Evolutionary conservation across 2,329 filamentous ascomycete genomes (phyloP), one percentile per base, ranked within the genome.

Genomic region (Tolypocladium nubicola): DNA sequence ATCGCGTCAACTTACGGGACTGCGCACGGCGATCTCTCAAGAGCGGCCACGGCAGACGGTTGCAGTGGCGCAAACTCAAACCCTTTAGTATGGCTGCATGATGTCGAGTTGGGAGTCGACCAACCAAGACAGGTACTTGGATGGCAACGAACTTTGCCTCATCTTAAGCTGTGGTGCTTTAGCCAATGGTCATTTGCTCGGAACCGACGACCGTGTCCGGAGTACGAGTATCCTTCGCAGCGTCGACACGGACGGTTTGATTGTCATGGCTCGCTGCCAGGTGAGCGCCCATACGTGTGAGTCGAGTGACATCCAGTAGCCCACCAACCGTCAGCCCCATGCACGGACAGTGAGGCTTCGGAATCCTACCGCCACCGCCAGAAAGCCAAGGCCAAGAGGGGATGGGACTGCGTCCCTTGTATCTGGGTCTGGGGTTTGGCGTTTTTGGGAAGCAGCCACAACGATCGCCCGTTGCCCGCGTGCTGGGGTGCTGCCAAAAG

Each of bases 311-410:
- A 37, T 53, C 38, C 52, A 43, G 56, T 50, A 58, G 61, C 58
- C 58, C 62, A 62, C 65, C 54, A 60, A 59, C 57, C 52, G 49
- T 58, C 57, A 59, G 56, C 61, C 52, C 59, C 58, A 57, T 47
- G 56, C 54, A 41, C 39, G 56, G 56, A 50, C 55, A 40, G 52
- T 58, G 57, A 61, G 61, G 61, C 60, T 60, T 61, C 61, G 60
- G 52, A 53, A 53, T 53, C 55, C 54, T 56, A 55, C 56, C 59
- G 58, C 61, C 61, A 61, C 59, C 49, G 56, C 58, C 56, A 58
- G 58, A 55, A 55, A 60, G 58, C 57, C 61, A 62, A 61, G 57
- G 56, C 55, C 39, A 54, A 50, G 26, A 26, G 53, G 45, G 49
- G 39, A 30, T 35, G 43, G 21, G n/a, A 40, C 16, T 21, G 37